Percentiles rank a stretch among this genome's conserved stretches.
These are phyloP conservation scores for Claviceps arundinis DNA, from an alignment of 2,329 filamentous ascomycete genomes.

Conservation along the genomic window DNA sequence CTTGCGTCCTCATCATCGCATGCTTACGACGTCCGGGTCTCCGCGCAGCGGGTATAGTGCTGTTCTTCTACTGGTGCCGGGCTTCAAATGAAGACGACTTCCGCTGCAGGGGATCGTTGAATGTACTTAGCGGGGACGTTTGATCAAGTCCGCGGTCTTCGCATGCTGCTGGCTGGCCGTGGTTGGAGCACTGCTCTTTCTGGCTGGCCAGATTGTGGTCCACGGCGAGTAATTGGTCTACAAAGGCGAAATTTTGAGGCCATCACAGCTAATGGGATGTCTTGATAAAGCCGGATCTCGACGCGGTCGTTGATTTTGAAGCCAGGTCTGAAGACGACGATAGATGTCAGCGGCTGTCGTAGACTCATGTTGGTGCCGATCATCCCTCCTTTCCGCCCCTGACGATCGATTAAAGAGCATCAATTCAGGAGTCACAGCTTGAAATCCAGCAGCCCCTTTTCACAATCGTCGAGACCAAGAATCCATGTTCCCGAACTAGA, in stretches of 20 bases:
- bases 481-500: constrained; percentile 23
- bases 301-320: constrained; percentile 73
- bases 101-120: constrained; percentile 53
- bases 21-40: constrained; percentile 68
- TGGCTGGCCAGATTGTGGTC: constrained; percentile 72
- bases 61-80: constrained; percentile 71
- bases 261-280: constrained; percentile 43
- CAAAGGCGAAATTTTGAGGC: constrained; percentile 39
- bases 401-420: constrained; percentile 41
- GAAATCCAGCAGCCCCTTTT: constrained; percentile 37
- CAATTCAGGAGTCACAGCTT: constrained; percentile 56
- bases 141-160: constrained; percentile 32
- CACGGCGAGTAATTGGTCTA: constrained; percentile 67
- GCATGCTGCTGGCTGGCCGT: constrained; percentile 73
- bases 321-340: constrained; percentile 57
- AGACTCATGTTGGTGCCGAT: constrained; percentile 67
- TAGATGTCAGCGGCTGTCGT: constrained; percentile 53
- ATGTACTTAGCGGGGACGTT: constrained; percentile 63
- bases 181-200: constrained; percentile 76
- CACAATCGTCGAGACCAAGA: constrained; percentile 31
- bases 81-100: constrained; percentile 90
- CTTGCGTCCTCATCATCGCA: constrained; percentile 82
- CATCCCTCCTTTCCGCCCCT: constrained; percentile 78
- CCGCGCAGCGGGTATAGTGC: constrained; percentile 65
- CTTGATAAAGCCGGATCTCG: constrained; percentile 61